These are phyloP conservation scores for Tuber calosporum DNA, from an alignment of 495 filamentous ascomycete species.

Conservation along the genomic window DNA sequence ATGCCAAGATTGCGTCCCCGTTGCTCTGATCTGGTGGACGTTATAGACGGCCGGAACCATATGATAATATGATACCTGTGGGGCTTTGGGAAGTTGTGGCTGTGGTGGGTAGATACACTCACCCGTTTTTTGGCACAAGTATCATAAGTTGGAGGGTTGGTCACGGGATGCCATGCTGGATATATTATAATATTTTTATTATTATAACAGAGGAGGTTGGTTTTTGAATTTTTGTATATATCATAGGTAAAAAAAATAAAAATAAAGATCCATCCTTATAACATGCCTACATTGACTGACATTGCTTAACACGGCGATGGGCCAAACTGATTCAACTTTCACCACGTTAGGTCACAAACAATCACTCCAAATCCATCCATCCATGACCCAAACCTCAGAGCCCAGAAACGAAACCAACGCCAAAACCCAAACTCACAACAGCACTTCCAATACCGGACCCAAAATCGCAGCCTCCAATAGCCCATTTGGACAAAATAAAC, in stretches of 20 bases:
- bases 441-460: neutral
- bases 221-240: neutral
- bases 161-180: neutral
- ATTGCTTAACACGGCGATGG: neutral
- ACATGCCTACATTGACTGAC: too few relatives aligned
- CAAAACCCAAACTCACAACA: neutral
- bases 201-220: neutral
- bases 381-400: too few relatives aligned
- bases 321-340: neutral
- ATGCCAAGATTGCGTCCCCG: too few relatives aligned
- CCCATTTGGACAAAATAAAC: neutral
- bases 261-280: neutral
- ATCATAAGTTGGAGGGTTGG: neutral
- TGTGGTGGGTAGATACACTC: too few relatives aligned
- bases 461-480: neutral
- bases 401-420: neutral
- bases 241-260: too few relatives aligned
- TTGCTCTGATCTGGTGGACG: too few relatives aligned
- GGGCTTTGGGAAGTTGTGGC: too few relatives aligned
- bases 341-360: neutral
- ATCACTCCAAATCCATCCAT: neutral
- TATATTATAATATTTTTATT: neutral
- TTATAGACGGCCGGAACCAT: too few relatives aligned
- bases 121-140: too few relatives aligned
- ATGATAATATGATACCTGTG: too few relatives aligned